phyloP scores from a whole-genome alignment of 2,329 filamentous ascomycete genomes.

The Phoma sp. region DNA sequence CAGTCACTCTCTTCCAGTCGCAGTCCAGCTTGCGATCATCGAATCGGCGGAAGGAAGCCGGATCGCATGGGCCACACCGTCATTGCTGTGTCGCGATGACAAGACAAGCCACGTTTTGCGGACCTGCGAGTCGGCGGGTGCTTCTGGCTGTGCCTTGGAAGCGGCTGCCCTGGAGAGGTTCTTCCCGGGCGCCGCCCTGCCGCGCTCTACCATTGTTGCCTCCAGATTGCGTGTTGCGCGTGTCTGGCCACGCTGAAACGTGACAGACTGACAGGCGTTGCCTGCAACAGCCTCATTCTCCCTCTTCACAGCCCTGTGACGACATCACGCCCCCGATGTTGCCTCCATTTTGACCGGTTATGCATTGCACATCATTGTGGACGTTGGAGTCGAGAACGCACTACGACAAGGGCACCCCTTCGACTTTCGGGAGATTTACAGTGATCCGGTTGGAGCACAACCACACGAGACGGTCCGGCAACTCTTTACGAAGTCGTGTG shows the following conservation, averaged over 20 bases:
- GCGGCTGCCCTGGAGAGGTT: constrained; percentile 11
- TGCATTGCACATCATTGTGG: constrained; percentile 17
- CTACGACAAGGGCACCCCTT: constrained; percentile 16
- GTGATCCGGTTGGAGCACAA: constrained; percentile 15
- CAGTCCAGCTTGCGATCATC: constrained; percentile 29
- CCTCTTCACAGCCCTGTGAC: constrained; percentile 16
- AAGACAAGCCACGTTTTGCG: constrained; percentile 25
- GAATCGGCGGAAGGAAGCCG: constrained; percentile 37
- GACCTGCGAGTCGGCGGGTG: constrained; percentile 19
- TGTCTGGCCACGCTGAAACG: constrained; percentile 11
- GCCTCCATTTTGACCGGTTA: constrained; percentile 14
- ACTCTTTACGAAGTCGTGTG: constrained; percentile 11
- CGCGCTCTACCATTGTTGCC: constrained; percentile 16
- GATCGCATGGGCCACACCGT: constrained; percentile 30
- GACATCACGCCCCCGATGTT: constrained; percentile 11
- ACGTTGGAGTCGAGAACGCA: constrained; percentile 17
- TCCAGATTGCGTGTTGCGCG: constrained; percentile 5
- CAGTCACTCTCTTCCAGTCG: constrained; percentile 8
- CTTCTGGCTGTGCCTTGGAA: constrained; percentile 24
- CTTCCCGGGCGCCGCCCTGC: constrained; percentile 9
- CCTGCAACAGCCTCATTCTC: constrained; percentile 14
- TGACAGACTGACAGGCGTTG: constrained; percentile 7
- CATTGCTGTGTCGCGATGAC: constrained; percentile 38
- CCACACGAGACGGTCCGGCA: constrained; percentile 14
- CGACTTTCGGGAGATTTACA: constrained; percentile 14